Base-by-base conservation (phyloP, 2,329 filamentous ascomycete genomes). In the Ophiosphaerella herpotricha region DNA sequence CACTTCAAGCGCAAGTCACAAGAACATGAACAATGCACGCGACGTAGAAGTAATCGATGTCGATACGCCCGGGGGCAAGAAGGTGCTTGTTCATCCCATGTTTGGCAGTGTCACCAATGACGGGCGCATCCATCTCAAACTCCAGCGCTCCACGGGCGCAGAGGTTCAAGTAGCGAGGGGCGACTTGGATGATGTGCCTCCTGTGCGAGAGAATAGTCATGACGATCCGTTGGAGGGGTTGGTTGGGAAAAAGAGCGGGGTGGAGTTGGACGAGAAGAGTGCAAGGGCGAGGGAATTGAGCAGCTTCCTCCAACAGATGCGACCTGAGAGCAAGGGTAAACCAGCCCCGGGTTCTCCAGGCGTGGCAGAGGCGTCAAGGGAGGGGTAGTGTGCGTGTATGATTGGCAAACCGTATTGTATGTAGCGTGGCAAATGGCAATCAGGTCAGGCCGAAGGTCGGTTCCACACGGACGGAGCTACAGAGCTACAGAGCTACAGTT, bases 21-120 rank as follows among this genome's bases (percentile, higher is more conserved):
- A 42, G 18, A 48, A 40, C 48, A 9, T 44, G n/a, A 48, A 18
- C 24, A 42, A 36, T 12, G 48, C 48, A 2, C 46, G 46, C 37
- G 60, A 65, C 48, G 60, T 70, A 36, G 67, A 73, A 24, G 73
- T 76, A 2, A 67, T 75, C 2, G 78, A 79, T 21, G 57, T 77
- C 35, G 72, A 45, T 53, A 71, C 58, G 5, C 66, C 69, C 1
- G 81, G 81, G 39, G 82, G 82, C 46, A 76, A 75, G 48, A 84
- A 83, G 58, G 68, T 82, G 47, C 78, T 75, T 72, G 78, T 82
- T 21, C 74, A 76, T 14, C 78, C 81, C 1, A 66, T 72, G 37
- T 75, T 74, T 35, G 81, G 50, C 6, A 55, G 57, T 49, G 67
- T 73, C 26, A 57, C 48, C 2, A 65, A 64, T 38, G 58, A 70